Base-by-base conservation (phyloP, 345 rosid genomes). In the Eucalyptus sp. region DNA sequence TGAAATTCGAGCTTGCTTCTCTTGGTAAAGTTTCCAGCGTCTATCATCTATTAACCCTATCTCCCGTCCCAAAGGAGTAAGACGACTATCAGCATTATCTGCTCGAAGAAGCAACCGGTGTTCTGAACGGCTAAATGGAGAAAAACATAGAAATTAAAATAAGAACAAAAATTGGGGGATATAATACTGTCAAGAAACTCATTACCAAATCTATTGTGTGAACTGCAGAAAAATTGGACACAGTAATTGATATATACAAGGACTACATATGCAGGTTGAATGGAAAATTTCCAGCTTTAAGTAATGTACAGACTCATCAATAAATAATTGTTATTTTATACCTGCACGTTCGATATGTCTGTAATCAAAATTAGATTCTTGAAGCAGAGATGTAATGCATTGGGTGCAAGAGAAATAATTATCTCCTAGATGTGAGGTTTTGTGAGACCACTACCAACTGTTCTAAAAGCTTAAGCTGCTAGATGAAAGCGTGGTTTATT, bases 61-160 rank as follows among this genome's bases (percentile, higher is more conserved):
- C 90, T 96, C 99, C 88, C 92, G 94, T 37, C 98, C 99, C 92
- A 97, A 88, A 90, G 99, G 99, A 31, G 99, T 97, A 89, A 97
- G 99, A 89, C 99, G 98, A 89, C 99, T 96, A 92, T 97, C 99
- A 11, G 99, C 98, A 92, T 97, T 97, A 92, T 97, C 99, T 86
- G 94, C 96, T 87, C 99, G 95, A 86, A 97, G 99, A 92, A 97
- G 98, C 87, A 97, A 93, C 79, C 99, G 93, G 89, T 97, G 96
- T 91, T 97, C 99, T 87, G 99, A 97, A 91, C 98, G 99, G 92
- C 99, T 97, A 91, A 86, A 87, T 68, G 50, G 87, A 88, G 81
- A 79, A n/a, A 84, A 58, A 48, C 24, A 87, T 22, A 46, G 43
- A 37, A 44, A 86, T 27, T 46, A 31, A 48, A 41, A 25, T 50